Evolutionary conservation across 2,329 filamentous ascomycete species (phyloP).

Genomic region (Clarireedia paspali): DNA sequence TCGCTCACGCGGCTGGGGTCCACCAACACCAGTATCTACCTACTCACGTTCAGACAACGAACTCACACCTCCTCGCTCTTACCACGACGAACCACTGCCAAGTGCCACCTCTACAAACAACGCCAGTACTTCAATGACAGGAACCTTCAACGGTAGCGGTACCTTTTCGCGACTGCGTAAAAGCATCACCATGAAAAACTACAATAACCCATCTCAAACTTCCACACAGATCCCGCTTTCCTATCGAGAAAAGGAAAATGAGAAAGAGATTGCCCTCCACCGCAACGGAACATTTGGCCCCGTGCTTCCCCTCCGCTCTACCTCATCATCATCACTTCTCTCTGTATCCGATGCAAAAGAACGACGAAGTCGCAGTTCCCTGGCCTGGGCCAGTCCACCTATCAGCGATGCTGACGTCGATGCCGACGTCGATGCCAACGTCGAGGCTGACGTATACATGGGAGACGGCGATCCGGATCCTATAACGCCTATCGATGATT

Average conservation of each 20-base stretch:
- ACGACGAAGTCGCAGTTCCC: not conserved
- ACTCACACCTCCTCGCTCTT: conserved; percentile 9
- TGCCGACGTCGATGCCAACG: not conserved
- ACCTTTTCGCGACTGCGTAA: not conserved
- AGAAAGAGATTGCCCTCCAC: not conserved
- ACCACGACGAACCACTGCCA: not conserved
- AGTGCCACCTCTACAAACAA: not conserved
- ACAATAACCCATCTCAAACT: not conserved
- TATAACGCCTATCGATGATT: not conserved
- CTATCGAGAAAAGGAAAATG: not conserved
- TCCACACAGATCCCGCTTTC: not conserved
- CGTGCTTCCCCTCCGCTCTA: not conserved
- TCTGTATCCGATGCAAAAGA: not conserved
- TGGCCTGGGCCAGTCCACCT: not conserved
- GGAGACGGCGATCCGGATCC: not conserved
- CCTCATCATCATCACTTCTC: not conserved
- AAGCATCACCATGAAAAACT: not conserved
- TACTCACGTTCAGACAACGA: conserved; percentile 12
- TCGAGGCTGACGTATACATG: not conserved
- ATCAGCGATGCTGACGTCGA: not conserved
- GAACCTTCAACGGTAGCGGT: not conserved
- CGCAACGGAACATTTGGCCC: not conserved
- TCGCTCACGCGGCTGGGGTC: conserved; percentile 8
- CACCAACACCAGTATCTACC: conserved; percentile 11
- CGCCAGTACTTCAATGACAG: not conserved